Evolutionary conservation across 164 flowering plant genomes (phyloP).

Genomic region (Tetrastigma voinierianum): DNA sequence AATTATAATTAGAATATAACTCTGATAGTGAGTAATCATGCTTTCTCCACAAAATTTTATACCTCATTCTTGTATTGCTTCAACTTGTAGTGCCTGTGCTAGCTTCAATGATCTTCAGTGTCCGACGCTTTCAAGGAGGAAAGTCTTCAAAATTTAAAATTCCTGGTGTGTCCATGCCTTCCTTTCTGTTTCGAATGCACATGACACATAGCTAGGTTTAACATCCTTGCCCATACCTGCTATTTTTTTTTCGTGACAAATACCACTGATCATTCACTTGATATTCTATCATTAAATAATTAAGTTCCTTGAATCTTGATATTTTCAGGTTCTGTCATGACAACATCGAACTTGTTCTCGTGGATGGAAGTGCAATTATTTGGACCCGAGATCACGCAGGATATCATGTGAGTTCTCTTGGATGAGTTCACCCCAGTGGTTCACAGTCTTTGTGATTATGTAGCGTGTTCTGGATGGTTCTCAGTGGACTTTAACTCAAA

Average conservation of each 20-base stretch:
- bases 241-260: background rate
- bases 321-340: slow-evolving; percentile 79
- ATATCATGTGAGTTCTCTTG: slow-evolving; percentile 63
- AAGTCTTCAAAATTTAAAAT: slow-evolving; percentile 65
- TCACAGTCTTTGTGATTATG: background rate
- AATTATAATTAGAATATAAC: slow-evolving; percentile 77
- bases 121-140: slow-evolving; percentile 73
- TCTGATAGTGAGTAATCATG: slow-evolving; percentile 8
- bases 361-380: slow-evolving; percentile 98
- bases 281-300: background rate
- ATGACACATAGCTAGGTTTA: background rate
- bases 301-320: background rate
- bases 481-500: too few species aligned
- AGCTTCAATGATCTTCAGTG: slow-evolving; percentile 53
- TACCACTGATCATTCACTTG: background rate
- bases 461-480: too few species aligned
- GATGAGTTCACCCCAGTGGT: background rate
- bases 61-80: background rate
- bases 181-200: background rate
- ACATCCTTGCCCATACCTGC: background rate
- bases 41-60: background rate
- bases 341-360: slow-evolving; percentile 96
- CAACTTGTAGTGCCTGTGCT: slow-evolving; percentile 78
- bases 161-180: slow-evolving; percentile 60
- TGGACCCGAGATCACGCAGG: slow-evolving; percentile 88